Evolutionary conservation across 352 stramenopile genomes (phyloP), one percentile per base, ranked within the genome.

Genomic region (Globisporangium canariense): DNA sequence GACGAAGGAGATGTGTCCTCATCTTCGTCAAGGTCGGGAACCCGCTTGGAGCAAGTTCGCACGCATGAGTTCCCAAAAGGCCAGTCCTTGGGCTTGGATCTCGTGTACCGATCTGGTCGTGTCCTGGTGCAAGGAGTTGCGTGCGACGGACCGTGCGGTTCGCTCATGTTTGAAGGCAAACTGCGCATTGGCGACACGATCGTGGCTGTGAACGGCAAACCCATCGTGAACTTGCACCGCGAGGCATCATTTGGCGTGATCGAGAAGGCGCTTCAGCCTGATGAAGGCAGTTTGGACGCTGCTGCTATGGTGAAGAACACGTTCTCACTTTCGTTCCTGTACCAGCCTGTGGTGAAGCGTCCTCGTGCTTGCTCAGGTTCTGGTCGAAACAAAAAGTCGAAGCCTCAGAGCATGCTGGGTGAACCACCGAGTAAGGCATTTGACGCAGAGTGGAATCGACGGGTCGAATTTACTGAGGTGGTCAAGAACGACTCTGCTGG

Each of bases 401-500:
- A 68, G 40, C 13, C 22, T 47, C 30, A 28, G 20, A 63, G 41
- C 32, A 46, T 18, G 38, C 38, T 53, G 11, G 65, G 69, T 10
- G 55, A 50, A 6, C 4, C 32, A 14, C 45, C 55, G 11, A 43
- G 34, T 10, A 60, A 58, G 38, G 76, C 72, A 51, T 94, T 81
- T 50, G 78, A 93, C 62, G 81, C 79, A 4, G 86, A 95, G 64
- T 95, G 86, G 86, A 95, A 95, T 78, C 72, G 86, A 9, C 70
- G 86, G 13, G 79, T 95, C 9, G 84, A 90, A 62, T 95, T 95
- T 64, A 74, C 79, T 14, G 86, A 95, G 64, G 72, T 72, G 34
- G 50, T 66, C 3, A 77, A 66, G 22, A 38, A 69, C 63, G 53
- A 79, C 57, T 55, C 57, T 58, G 18, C 4, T 28, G 32, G 18